Conservation (phyloP, 768 basidiomycete genomes). For the Tremella fuciformis region DNA sequence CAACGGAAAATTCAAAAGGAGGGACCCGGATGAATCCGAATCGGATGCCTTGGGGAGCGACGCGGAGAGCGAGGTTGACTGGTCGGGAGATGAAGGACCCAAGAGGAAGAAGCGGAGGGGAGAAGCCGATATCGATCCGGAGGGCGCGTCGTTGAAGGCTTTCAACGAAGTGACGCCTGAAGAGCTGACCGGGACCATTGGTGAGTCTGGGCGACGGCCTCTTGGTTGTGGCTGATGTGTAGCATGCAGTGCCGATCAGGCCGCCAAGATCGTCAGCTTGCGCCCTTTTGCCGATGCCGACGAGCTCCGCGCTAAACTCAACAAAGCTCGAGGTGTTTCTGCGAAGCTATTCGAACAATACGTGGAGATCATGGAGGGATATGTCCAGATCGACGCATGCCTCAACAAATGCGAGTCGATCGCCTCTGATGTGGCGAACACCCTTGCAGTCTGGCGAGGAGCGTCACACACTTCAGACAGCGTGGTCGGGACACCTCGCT, state of each 20-base stretch:
- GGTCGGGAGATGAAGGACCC: conserved; percentile 39
- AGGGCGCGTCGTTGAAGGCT: conserved; percentile 51
- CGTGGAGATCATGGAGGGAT: conserved; percentile 68
- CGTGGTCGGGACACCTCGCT: conserved; percentile 36
- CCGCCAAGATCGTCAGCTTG: conserved; percentile 68
- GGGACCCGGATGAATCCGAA: conserved; percentile 41
- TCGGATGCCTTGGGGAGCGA: conserved; percentile 25
- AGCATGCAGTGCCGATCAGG: conserved; percentile 74
- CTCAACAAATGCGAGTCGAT: conserved; percentile 84
- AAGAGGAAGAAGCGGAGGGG: conserved; percentile 27
- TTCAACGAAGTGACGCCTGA: conserved; percentile 55
- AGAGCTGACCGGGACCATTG: conserved; percentile 55
- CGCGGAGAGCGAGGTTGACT: conserved; percentile 33
- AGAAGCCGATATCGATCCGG: conserved; percentile 43
- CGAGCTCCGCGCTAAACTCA: conserved; percentile 72
- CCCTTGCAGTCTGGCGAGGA: conserved; percentile 75
- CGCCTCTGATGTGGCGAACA: conserved; percentile 67
- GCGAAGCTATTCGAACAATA: conserved; percentile 88
- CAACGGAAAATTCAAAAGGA: conserved; percentile 20
- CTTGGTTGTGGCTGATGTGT: conserved; percentile 5
- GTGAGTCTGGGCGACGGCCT: conserved; percentile 36
- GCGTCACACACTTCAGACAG: conserved; percentile 29
- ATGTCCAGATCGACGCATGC: conserved; percentile 81
- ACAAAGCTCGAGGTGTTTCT: conserved; percentile 91
- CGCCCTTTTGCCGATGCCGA: conserved; percentile 77